A percentile compares a stretch with the other conserved stretches of the same genome.
phyloP scores from a whole-genome alignment of 345 rosid genomes.

The Sisymbrium irio region DNA sequence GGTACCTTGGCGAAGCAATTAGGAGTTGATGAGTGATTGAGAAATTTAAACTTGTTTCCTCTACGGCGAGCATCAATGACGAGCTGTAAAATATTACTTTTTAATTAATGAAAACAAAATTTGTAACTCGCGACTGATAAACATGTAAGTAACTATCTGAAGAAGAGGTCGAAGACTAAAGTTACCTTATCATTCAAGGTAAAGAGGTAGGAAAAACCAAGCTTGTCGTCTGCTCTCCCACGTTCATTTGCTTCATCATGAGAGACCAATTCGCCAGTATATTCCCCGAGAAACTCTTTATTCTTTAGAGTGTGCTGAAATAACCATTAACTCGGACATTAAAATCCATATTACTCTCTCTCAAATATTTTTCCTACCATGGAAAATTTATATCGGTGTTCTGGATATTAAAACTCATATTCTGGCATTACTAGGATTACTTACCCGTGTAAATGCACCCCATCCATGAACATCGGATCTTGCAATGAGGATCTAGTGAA shows the following conservation, averaged over 20 bases:
- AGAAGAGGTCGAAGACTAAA: not conserved
- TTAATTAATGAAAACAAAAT: not conserved
- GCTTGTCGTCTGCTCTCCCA: constrained; percentile 65
- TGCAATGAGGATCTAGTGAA: constrained; percentile 68
- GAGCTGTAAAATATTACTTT: constrained; percentile 40
- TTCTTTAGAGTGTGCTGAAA: constrained; percentile 68
- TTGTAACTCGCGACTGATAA: not conserved
- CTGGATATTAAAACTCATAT: not conserved
- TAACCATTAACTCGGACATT: too few relatives aligned
- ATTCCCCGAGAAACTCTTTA: constrained; percentile 90
- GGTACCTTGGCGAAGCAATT: constrained; percentile 89
- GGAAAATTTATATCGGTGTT: not conserved
- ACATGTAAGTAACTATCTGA: not conserved
- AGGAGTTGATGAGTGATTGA: constrained; percentile 81
- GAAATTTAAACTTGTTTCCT: constrained; percentile 89
- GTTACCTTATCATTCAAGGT: constrained; percentile 88
- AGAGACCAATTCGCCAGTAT: constrained; percentile 85
- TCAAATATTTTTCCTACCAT: not conserved
- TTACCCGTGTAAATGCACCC: constrained; percentile 92
- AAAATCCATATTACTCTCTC: too few relatives aligned
- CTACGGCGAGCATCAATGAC: constrained; percentile 83
- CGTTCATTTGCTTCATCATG: constrained; percentile 86
- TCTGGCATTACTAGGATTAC: not conserved
- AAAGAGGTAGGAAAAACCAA: constrained; percentile 76
- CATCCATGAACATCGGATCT: constrained; percentile 87